These are phyloP conservation scores for Pseudopediastrum boryanum DNA, from an alignment of 139 green algal genomes.

Conservation along the genomic window DNA sequence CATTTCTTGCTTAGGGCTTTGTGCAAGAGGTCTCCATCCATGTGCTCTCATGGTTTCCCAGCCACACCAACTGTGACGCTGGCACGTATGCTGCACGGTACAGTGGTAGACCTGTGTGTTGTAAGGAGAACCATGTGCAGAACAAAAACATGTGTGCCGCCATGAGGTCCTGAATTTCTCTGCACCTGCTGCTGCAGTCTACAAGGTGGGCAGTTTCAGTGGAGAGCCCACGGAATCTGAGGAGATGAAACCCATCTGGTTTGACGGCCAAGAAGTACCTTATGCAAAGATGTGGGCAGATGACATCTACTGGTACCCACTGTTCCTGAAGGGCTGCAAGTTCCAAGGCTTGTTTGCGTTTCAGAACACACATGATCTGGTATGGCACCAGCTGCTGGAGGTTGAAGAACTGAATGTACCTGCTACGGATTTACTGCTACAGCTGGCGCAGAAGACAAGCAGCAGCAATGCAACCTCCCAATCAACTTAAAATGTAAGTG, in stretches of 20 bases:
- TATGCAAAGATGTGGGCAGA: constrained; percentile 68
- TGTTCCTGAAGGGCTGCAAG: constrained; percentile 40
- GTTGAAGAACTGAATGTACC: constrained; percentile 25
- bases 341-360: constrained; percentile 57
- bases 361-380: constrained; percentile 43
- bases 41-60: too few relatives aligned
- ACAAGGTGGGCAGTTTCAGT: constrained; percentile 30
- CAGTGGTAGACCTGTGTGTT: too few relatives aligned
- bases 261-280: constrained; percentile 44
- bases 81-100: too few relatives aligned
- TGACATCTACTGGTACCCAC: constrained; percentile 58
- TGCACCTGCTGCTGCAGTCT: constrained; percentile 40
- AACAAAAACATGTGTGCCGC: too few relatives aligned
- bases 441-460: too few relatives aligned
- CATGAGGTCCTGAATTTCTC: too few relatives aligned
- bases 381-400: constrained; percentile 43
- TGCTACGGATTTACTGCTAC: constrained; percentile 9
- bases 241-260: constrained; percentile 68
- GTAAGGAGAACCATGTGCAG: too few relatives aligned
- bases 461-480: too few relatives aligned
- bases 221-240: constrained; percentile 57
- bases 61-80: too few relatives aligned
- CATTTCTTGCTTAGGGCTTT: too few relatives aligned
- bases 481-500: too few relatives aligned
- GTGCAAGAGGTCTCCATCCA: too few relatives aligned